These are phyloP conservation scores for Leptomonas pyrrhocoris DNA, from an alignment of 208 protist genomes.

Conservation along the genomic window DNA sequence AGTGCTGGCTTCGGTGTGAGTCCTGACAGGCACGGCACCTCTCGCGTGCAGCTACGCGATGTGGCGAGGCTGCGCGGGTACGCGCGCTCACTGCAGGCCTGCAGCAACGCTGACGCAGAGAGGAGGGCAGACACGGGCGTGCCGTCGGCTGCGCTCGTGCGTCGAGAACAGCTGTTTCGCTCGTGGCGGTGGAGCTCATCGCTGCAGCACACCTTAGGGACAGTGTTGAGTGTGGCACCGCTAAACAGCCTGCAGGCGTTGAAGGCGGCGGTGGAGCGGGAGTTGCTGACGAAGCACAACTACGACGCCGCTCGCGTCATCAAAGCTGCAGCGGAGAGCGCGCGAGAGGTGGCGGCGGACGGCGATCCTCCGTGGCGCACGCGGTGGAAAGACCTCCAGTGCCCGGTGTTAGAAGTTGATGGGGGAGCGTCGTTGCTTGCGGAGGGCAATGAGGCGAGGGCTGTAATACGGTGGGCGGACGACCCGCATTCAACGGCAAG, in stretches of 20 bases:
- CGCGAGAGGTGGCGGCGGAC: not conserved
- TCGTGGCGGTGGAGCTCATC: constrained; percentile 36
- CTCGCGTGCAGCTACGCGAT: constrained; percentile 30
- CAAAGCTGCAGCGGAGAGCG: too few species aligned
- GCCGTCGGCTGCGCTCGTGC: not conserved
- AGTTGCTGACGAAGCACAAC: constrained; percentile 13
- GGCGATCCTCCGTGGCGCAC: not conserved
- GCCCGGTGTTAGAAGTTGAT: not conserved
- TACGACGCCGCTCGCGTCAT: constrained; percentile 4
- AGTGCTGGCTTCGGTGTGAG: constrained; percentile 50
- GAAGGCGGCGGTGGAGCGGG: not conserved
- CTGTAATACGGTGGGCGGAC: not conserved
- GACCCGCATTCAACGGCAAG: not conserved
- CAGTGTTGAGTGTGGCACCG: constrained; percentile 34
- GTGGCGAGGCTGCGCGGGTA: constrained; percentile 28
- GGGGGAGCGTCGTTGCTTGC: not conserved
- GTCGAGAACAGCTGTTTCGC: constrained; percentile 12
- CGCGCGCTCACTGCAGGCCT: constrained; percentile 32
- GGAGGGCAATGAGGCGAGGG: not conserved
- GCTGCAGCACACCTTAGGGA: constrained; percentile 43
- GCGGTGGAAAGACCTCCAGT: constrained; percentile 13
- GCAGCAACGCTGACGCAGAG: not conserved
- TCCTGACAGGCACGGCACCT: constrained; percentile 26
- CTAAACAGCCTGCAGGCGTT: constrained; percentile 18
- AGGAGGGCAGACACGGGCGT: too few species aligned